Base-by-base conservation (phyloP, 2,329 filamentous ascomycete species). In the Ceratocystis papillata region DNA sequence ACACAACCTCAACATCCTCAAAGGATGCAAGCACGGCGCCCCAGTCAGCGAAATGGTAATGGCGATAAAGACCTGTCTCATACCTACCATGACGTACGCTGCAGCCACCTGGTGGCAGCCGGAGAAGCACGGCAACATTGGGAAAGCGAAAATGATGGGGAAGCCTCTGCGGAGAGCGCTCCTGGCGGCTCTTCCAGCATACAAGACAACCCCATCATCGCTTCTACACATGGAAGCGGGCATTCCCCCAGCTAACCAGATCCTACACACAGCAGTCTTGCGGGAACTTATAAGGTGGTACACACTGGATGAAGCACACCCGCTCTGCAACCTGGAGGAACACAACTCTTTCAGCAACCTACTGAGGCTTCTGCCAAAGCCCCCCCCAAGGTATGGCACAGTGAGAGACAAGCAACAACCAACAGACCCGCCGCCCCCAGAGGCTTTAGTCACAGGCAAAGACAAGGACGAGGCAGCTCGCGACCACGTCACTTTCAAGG, bases 151-250 rank as follows among this genome's bases (percentile, higher is more conserved):
- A 0, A 60, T 1, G 0, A 46, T 65, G 17, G 48, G 12, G 1
- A 65, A 65, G 25, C 30, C 30, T 10, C 22, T 65, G 10, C 6
- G 46, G 4, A 60, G 46, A 7, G 44, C 62, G 5, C 62, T 63
- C 2, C 44, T 63, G 5, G 62, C 62, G 1, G 62, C 62, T 5
- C 62, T 63, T 10, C 62, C 41, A 1, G 62, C 22, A 1, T 63
- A 50, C 44, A 20, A 17, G 15, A 63, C 62, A 17, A 53, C 37
- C 12, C 62, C 62, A 5, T 1, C 28, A 1, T 28, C 60, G 8
- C 30, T 62, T 17, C 60, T 62, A 2, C 60, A 62, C 20, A 45
- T 37, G 62, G 25, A 10, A 7, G 62, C 62, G 1, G 22, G 20
- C 6, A 2, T 20, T 37, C 62, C 41, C 0, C 62, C 44, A 17